phyloP scores from a whole-genome alignment of 768 basidiomycete species.

The Suillus placidus region DNA sequence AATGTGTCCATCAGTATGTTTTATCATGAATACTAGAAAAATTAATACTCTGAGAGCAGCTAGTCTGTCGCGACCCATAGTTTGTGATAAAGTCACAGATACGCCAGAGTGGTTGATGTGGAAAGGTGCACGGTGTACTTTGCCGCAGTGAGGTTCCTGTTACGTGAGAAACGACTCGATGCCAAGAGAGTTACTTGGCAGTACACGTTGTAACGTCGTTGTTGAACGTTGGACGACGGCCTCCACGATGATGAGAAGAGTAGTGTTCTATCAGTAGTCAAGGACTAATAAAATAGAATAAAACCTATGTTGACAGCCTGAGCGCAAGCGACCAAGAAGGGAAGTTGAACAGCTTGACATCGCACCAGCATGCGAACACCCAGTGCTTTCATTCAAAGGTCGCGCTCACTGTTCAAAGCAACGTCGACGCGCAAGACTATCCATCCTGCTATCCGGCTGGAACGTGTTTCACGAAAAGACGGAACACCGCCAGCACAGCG shows the following conservation, averaged over 20 bases:
- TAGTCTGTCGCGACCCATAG: conserved; percentile 73
- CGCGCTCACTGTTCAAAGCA: conserved; percentile 35
- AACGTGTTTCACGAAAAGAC: conserved; percentile 31
- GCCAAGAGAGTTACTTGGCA: background rate
- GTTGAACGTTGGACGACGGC: background rate
- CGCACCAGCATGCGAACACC: conserved; percentile 38
- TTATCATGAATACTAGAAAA: conserved; percentile 61
- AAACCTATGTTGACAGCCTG: background rate
- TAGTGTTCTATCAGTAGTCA: background rate
- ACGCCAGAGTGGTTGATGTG: background rate
- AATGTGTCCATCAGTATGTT: conserved; percentile 53
- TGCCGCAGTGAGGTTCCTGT: background rate
- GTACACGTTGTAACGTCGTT: conserved; percentile 2
- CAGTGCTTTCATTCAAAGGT: conserved; percentile 34
- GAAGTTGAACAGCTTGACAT: conserved; percentile 4
- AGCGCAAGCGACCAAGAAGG: background rate
- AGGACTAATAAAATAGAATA: background rate
- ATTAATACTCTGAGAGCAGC: conserved; percentile 77
- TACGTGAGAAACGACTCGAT: conserved; percentile 4
- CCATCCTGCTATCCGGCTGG: conserved; percentile 19
- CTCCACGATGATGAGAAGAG: background rate
- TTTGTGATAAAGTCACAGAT: conserved; percentile 3
- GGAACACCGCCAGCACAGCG: conserved; percentile 11
- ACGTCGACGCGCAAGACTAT: conserved; percentile 26
- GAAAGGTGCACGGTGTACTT: background rate